These are phyloP conservation scores for Tricholoma flavovirens DNA, from an alignment of 768 basidiomycete genomes.

Conservation along the genomic window DNA sequence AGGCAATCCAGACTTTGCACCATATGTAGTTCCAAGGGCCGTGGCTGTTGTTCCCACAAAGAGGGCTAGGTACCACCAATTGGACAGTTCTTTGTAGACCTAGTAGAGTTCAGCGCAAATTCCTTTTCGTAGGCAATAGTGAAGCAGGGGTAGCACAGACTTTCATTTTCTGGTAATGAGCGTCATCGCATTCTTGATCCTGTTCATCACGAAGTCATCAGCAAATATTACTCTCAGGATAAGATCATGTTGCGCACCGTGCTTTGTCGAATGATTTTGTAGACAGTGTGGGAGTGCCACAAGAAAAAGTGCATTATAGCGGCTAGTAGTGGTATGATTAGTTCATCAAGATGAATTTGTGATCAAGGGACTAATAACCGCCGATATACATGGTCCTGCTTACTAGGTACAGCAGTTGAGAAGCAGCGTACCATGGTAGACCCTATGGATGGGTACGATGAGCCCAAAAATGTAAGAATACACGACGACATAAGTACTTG, in stretches of 20 bases:
- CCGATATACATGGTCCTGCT: constrained; percentile 34
- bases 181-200: constrained; percentile 31
- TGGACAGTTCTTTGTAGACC: constrained; percentile 31
- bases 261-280: constrained; percentile 27
- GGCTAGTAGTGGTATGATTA: neutral
- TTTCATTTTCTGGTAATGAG: constrained; percentile 34
- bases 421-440: constrained; percentile 38
- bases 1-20: constrained; percentile 30
- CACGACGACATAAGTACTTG: constrained; percentile 18
- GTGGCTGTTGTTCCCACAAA: constrained; percentile 26
- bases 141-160: constrained; percentile 4
- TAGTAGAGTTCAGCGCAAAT: neutral
- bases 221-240: constrained; percentile 2
- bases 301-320: constrained; percentile 40
- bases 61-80: constrained; percentile 30
- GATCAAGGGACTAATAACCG: constrained; percentile 18
- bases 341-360: neutral
- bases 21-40: constrained; percentile 29
- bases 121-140: neutral
- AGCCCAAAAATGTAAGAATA: neutral
- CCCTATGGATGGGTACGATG: constrained; percentile 18
- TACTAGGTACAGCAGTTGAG: constrained; percentile 34
- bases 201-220: constrained; percentile 25
- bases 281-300: constrained; percentile 40
- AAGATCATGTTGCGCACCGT: constrained; percentile 6